Percentiles rank a stretch among this genome's conserved stretches.
phyloP scores from a whole-genome alignment of 2,329 filamentous ascomycete species.

The Lasiodiplodia hormozganensis region DNA sequence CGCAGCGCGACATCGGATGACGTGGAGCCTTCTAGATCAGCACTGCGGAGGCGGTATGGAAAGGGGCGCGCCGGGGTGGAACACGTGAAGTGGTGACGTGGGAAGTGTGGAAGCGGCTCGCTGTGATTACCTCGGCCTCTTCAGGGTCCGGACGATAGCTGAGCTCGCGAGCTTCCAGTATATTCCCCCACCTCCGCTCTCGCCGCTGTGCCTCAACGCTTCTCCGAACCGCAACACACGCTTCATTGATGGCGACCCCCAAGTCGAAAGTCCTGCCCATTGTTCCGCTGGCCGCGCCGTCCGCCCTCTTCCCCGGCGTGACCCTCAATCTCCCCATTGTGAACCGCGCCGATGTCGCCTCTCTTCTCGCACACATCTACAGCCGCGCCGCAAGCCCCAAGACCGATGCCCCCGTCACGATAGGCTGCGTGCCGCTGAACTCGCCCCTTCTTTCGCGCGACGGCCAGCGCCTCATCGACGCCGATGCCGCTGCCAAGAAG shows the following conservation, averaged over 20 bases:
- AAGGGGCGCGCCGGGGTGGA: background rate
- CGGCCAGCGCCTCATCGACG: conserved; percentile 76
- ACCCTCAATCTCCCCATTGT: conserved; percentile 84
- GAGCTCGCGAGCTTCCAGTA: conserved; percentile 16
- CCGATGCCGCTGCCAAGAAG: conserved; percentile 59
- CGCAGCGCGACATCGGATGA: background rate
- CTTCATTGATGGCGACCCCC: conserved; percentile 33
- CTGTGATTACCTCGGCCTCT: conserved; percentile 5
- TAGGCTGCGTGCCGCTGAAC: conserved; percentile 86
- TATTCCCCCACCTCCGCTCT: conserved; percentile 22
- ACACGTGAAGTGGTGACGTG: conserved; percentile 17
- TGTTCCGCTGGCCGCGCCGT: conserved; percentile 80
- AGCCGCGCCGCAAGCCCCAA: conserved; percentile 72
- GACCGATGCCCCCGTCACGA: conserved; percentile 72
- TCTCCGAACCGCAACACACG: background rate
- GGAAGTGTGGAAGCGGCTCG: background rate
- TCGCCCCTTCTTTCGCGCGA: conserved; percentile 76
- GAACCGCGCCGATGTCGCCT: conserved; percentile 84
- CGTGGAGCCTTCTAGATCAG: conserved; percentile 12
- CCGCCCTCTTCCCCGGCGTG: conserved; percentile 84
- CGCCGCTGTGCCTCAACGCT: background rate
- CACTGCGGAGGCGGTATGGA: background rate
- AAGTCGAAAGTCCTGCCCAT: conserved; percentile 67
- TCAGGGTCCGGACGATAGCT: conserved; percentile 15
- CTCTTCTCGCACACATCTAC: conserved; percentile 85